Percentiles rank a stretch among this genome's conserved stretches.
Evolutionary conservation across 2,329 filamentous ascomycete species (phyloP).

Genomic region (Fusarium circinatum): DNA sequence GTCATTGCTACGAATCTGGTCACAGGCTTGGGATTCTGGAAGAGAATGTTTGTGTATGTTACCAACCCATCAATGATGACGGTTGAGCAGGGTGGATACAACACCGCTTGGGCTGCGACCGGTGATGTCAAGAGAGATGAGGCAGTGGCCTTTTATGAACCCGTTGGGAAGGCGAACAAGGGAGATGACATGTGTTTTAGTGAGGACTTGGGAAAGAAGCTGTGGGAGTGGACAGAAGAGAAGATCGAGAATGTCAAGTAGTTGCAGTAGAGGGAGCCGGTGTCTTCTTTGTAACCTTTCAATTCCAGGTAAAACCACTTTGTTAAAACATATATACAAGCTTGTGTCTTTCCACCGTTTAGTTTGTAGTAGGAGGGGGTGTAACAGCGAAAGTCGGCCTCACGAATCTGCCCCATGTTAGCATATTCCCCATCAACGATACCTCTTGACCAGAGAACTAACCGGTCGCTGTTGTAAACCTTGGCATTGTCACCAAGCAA

Average conservation of each 20-base stretch:
- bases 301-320: conserved; percentile 28
- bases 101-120: conserved; percentile 48
- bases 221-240: conserved; percentile 54
- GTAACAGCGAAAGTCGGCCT: conserved; percentile 81
- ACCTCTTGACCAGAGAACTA: conserved; percentile 48
- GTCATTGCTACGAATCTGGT: conserved; percentile 47
- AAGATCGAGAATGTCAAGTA: conserved; percentile 10
- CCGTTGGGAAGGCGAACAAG: conserved; percentile 39
- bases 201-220: conserved; percentile 45
- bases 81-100: conserved; percentile 45
- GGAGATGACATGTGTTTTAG: conserved; percentile 41
- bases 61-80: conserved; percentile 40
- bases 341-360: conserved; percentile 12
- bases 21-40: conserved; percentile 36
- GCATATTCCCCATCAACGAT: background rate
- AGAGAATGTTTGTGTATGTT: conserved; percentile 40
- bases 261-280: background rate
- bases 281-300: conserved; percentile 31
- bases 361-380: conserved; percentile 71
- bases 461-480: conserved; percentile 92
- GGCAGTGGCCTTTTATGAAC: conserved; percentile 43
- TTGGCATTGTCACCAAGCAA: conserved; percentile 84
- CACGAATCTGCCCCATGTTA: conserved; percentile 69
- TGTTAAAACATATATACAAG: conserved; percentile 42
- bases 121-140: conserved; percentile 21